Evolutionary conservation across 495 filamentous ascomycete species (phyloP).

Genomic region (Daldinia vernicosa): DNA sequence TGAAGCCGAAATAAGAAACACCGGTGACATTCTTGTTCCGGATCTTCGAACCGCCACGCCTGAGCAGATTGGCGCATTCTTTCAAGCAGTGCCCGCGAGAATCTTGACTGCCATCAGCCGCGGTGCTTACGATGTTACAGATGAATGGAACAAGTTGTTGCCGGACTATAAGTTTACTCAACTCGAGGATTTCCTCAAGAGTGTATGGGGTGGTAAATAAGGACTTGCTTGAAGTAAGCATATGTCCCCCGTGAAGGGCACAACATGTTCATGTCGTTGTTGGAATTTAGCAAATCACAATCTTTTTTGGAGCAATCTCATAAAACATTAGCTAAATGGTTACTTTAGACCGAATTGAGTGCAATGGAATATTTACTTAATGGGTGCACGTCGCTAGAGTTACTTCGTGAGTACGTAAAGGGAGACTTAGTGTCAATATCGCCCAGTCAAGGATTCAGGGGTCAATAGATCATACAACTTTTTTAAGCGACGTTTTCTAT

Average conservation of each 20-base stretch:
- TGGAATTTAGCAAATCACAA: background rate
- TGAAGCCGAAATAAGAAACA: slow-evolving; percentile 48
- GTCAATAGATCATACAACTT: no score
- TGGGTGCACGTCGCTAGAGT: background rate
- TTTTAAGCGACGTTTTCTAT: no score
- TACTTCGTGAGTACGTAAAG: background rate
- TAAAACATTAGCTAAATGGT: background rate
- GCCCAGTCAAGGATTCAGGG: no score
- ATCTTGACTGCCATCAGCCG: slow-evolving; percentile 50
- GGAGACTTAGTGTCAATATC: no score
- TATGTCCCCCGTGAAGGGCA: no score
- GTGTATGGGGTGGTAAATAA: slow-evolving; percentile 55
- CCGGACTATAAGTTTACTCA: slow-evolving; percentile 61
- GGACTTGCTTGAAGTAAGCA: background rate
- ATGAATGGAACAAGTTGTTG: slow-evolving; percentile 62
- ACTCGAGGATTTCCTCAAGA: slow-evolving; percentile 56
- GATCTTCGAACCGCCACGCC: slow-evolving; percentile 54
- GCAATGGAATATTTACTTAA: background rate
- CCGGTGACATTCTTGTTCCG: slow-evolving; percentile 49
- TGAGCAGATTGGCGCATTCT: slow-evolving; percentile 48
- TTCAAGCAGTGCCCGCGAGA: slow-evolving; percentile 41
- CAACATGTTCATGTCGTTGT: background rate
- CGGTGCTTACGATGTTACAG: slow-evolving; percentile 53
- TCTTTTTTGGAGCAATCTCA: background rate
- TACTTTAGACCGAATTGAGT: background rate